These are phyloP conservation scores for Backusella morwellensis DNA, from an alignment of 192 early-diverging fungal genomes.

Conservation along the genomic window DNA sequence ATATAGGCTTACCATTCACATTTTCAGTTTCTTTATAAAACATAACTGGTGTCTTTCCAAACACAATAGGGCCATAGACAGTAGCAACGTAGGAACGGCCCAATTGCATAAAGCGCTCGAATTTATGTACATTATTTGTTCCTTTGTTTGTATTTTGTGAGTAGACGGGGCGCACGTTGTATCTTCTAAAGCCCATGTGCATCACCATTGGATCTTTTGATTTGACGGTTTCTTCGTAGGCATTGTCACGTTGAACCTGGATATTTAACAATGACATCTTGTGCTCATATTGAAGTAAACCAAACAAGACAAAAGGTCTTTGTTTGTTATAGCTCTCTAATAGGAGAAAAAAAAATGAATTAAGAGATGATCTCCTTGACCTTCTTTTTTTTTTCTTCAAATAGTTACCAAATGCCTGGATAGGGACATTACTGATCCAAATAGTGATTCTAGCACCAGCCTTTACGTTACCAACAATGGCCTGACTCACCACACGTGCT, in stretches of 20 bases:
- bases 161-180: conserved; percentile 82
- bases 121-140: conserved; percentile 93
- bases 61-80: conserved; percentile 91
- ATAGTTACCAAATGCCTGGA: conserved; percentile 45
- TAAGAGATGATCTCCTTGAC: not conserved
- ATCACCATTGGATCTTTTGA: conserved; percentile 92
- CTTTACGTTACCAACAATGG: conserved; percentile 42
- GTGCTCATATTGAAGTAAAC: conserved; percentile 80
- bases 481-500: conserved; percentile 64
- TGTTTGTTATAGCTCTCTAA: conserved; percentile 48
- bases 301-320: conserved; percentile 56
- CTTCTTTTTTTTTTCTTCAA: not conserved
- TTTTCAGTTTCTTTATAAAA: conserved; percentile 70
- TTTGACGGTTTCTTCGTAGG: conserved; percentile 76
- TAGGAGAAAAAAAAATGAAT: not conserved
- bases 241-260: conserved; percentile 66
- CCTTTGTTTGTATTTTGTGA: conserved; percentile 81
- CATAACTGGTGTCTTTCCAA: conserved; percentile 81
- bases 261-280: conserved; percentile 90
- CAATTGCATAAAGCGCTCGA: conserved; percentile 85
- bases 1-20: conserved; percentile 43
- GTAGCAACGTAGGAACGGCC: conserved; percentile 75
- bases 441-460: conserved; percentile 77
- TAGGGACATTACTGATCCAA: conserved; percentile 66
- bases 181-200: conserved; percentile 87